A percentile compares a stretch with the other conserved stretches of the same genome.
These are phyloP conservation scores for Helicostylum pulchrum DNA, from an alignment of 192 early-diverging fungal species.

Conservation along the genomic window DNA sequence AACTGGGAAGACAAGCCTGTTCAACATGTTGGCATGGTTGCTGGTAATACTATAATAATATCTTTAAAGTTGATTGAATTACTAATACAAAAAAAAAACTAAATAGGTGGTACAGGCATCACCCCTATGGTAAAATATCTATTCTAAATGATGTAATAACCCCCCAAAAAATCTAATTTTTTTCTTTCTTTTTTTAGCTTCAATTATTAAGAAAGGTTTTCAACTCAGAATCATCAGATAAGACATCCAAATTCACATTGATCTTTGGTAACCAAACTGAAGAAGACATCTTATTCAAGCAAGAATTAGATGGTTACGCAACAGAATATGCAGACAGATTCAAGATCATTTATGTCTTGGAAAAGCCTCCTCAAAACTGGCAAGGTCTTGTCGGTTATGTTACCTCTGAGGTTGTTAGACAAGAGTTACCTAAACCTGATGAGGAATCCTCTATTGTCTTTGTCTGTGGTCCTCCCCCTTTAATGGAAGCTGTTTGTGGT, in stretches of 20 bases:
- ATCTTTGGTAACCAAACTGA: slow-evolving; percentile 71
- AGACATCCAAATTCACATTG: slow-evolving; percentile 70
- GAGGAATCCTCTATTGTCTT: slow-evolving; percentile 48
- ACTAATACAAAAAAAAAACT: too few relatives aligned
- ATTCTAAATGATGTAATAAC: slow-evolving; percentile 2
- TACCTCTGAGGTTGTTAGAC: slow-evolving; percentile 64
- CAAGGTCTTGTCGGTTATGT: slow-evolving; percentile 72
- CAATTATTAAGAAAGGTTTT: slow-evolving; percentile 66
- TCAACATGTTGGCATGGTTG: slow-evolving; percentile 64
- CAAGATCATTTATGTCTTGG: slow-evolving; percentile 64
- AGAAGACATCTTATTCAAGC: slow-evolving; percentile 64
- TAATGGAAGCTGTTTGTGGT: slow-evolving; percentile 73
- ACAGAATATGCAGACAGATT: slow-evolving; percentile 60
- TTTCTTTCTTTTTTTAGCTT: slow-evolving; percentile 18
- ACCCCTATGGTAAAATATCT: slow-evolving; percentile 55
- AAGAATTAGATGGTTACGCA: slow-evolving; percentile 58
- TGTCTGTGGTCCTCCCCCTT: slow-evolving; percentile 58
- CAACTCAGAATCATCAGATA: slow-evolving; percentile 43
- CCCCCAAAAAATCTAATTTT: not conserved
- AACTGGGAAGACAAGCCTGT: slow-evolving; percentile 59
- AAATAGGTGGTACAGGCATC: slow-evolving; percentile 67
- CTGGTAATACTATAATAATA: slow-evolving; percentile 29
- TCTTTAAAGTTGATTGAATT: not conserved
- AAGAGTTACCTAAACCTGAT: slow-evolving; percentile 60
- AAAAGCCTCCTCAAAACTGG: slow-evolving; percentile 66